These are phyloP conservation scores for Leccinellum rugosiceps DNA, from an alignment of 768 basidiomycete species.

Conservation along the genomic window DNA sequence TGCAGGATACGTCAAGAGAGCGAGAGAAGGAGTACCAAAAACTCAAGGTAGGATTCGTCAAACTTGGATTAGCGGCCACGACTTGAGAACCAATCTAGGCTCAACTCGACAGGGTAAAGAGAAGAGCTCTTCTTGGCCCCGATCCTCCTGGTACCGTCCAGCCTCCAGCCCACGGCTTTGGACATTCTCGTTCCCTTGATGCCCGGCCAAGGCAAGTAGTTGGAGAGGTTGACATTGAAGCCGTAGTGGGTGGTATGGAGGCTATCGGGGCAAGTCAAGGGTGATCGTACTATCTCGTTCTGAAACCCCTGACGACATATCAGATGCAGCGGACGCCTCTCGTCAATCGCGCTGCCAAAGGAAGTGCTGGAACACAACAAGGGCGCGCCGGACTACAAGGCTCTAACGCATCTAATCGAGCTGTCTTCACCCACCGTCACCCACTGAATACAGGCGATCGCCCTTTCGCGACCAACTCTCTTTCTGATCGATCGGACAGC, in stretches of 20 bases:
- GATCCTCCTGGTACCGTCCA: slow-evolving; percentile 14
- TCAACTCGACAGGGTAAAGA: slow-evolving; percentile 80
- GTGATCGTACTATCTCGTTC: background rate
- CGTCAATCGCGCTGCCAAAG: slow-evolving; percentile 43
- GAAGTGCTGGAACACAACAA: slow-evolving; percentile 32
- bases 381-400: slow-evolving; percentile 30
- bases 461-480: slow-evolving; percentile 42
- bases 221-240: slow-evolving; percentile 44
- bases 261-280: slow-evolving; percentile 47
- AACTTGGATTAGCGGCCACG: background rate
- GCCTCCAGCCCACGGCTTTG: slow-evolving; percentile 17
- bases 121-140: slow-evolving; percentile 69
- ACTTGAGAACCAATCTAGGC: slow-evolving; percentile 37
- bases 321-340: slow-evolving; percentile 74
- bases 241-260: slow-evolving; percentile 65
- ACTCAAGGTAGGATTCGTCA: slow-evolving; percentile 53
- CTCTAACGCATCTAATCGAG: slow-evolving; percentile 23
- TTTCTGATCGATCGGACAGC: slow-evolving; percentile 63
- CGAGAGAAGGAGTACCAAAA: slow-evolving; percentile 87
- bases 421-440: slow-evolving; percentile 40
- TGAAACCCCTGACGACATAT: slow-evolving; percentile 4
- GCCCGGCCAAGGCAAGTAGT: slow-evolving; percentile 16
- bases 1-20: slow-evolving; percentile 72
- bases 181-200: slow-evolving; percentile 16
- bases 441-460: slow-evolving; percentile 37